These are phyloP conservation scores for Neostapfia colusana DNA, from an alignment of 176 grass and related monocot genomes.

Conservation along the genomic window DNA sequence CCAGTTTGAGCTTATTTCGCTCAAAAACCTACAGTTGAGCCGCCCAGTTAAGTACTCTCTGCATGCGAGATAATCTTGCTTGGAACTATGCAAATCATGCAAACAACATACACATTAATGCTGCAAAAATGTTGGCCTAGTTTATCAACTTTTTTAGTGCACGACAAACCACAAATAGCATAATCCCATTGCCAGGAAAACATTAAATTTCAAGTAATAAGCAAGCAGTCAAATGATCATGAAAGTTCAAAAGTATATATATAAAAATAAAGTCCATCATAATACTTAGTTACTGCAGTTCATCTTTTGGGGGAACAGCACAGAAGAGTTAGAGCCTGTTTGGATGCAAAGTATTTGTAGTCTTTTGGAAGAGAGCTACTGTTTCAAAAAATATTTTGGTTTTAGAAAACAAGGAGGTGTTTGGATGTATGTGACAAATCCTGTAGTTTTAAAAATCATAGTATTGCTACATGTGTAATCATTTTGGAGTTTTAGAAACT, in stretches of 20 bases:
- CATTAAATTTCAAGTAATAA: not conserved
- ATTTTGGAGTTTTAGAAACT: no score
- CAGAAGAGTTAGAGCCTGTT: no score
- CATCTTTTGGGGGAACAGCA: not conserved
- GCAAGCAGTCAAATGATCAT: not conserved
- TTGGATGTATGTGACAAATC: no score
- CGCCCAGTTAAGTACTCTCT: not conserved
- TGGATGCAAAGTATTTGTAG: no score
- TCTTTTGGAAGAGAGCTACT: no score
- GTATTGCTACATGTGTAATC: no score
- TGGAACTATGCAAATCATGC: not conserved
- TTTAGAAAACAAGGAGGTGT: no score
- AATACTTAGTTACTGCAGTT: not conserved
- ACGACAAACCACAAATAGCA: no score
- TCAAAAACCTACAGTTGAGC: not conserved
- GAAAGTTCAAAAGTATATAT: not conserved
- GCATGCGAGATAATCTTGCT: not conserved
- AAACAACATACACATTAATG: not conserved
- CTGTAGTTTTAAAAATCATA: no score
- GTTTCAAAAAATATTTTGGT: no score
- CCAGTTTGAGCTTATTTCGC: conserved; percentile 8
- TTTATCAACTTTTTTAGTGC: not conserved
- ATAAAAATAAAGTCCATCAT: not conserved
- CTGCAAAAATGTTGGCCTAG: not conserved
- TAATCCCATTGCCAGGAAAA: no score